Conservation (phyloP, 768 basidiomycete species). For the Tylopilus sp. region DNA sequence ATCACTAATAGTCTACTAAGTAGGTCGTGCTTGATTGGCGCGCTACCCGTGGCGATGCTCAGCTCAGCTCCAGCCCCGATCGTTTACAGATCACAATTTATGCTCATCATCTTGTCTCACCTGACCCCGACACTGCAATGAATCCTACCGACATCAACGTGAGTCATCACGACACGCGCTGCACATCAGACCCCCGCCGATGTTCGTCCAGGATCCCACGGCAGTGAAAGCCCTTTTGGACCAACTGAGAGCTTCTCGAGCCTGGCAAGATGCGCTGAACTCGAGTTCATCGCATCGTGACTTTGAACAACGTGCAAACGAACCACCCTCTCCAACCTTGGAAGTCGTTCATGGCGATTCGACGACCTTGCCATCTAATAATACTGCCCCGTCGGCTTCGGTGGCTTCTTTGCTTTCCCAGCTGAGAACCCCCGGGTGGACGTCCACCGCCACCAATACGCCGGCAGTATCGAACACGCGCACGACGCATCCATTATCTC, state of each 20-base stretch:
- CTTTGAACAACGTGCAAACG: conserved; percentile 1
- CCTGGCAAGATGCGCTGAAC: conserved; percentile 54
- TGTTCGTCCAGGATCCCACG: conserved; percentile 52
- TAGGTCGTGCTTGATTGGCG: no score
- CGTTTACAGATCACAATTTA: neutral
- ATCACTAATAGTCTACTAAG: no score
- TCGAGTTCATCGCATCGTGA: conserved; percentile 4
- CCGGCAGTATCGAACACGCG: conserved; percentile 8
- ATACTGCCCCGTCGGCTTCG: conserved; percentile 29
- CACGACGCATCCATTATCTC: conserved; percentile 9
- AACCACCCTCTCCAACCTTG: neutral
- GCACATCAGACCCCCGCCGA: neutral
- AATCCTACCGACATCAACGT: conserved; percentile 60
- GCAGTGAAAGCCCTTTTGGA: conserved; percentile 71
- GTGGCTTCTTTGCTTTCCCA: conserved; percentile 67
- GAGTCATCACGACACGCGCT: conserved; percentile 10
- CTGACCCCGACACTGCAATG: neutral
- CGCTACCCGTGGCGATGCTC: neutral
- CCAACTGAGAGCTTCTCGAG: conserved; percentile 60
- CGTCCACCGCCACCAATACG: conserved; percentile 10
- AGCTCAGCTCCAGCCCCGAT: neutral
- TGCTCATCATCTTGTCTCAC: no score
- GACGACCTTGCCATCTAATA: neutral
- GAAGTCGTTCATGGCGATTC: conserved; percentile 7
- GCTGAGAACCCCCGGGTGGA: conserved; percentile 38